Evolutionary conservation across 768 basidiomycete genomes (phyloP).

Genomic region (Agaricus subrufescens): DNA sequence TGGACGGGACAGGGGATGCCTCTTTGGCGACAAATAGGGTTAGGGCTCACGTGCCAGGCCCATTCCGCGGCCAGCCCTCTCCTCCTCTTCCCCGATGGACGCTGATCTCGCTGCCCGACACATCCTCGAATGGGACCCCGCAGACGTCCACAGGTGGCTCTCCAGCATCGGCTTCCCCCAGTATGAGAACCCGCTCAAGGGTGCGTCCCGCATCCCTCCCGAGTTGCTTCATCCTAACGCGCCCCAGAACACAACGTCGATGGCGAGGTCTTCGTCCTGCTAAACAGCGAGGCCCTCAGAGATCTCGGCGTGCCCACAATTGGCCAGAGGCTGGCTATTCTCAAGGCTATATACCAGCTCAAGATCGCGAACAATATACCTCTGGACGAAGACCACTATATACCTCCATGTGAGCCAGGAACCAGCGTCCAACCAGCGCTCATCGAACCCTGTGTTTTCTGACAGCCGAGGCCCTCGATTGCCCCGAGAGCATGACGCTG

Average conservation of each 20-base stretch:
- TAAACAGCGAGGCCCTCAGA: conserved; percentile 82
- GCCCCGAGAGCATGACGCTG: conserved; percentile 42
- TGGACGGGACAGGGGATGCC: no score
- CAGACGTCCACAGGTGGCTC: conserved; percentile 78
- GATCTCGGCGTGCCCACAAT: conserved; percentile 85
- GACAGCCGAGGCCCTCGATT: conserved; percentile 27
- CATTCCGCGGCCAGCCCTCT: neutral
- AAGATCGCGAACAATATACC: conserved; percentile 83
- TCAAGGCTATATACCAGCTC: conserved; percentile 87
- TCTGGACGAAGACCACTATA: conserved; percentile 79
- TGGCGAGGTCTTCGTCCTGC: conserved; percentile 81
- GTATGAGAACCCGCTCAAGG: conserved; percentile 79
- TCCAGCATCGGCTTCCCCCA: conserved; percentile 75
- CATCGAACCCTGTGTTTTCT: conserved; percentile 9
- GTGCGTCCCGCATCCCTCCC: conserved; percentile 34
- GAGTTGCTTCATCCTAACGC: neutral
- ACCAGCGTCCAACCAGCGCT: neutral
- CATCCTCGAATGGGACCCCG: conserved; percentile 68
- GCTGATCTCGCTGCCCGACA: conserved; percentile 28
- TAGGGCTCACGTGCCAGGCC: conserved; percentile 9
- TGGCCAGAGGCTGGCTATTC: conserved; percentile 87
- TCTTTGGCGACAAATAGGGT: conserved; percentile 2
- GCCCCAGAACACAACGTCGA: conserved; percentile 79
- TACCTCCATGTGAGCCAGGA: conserved; percentile 73
- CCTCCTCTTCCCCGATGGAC: conserved; percentile 26